Percentiles rank a stretch among this genome's conserved stretches.
phyloP scores from a whole-genome alignment of 2,329 filamentous ascomycete species.

The Cyphellophora attinorum region DNA sequence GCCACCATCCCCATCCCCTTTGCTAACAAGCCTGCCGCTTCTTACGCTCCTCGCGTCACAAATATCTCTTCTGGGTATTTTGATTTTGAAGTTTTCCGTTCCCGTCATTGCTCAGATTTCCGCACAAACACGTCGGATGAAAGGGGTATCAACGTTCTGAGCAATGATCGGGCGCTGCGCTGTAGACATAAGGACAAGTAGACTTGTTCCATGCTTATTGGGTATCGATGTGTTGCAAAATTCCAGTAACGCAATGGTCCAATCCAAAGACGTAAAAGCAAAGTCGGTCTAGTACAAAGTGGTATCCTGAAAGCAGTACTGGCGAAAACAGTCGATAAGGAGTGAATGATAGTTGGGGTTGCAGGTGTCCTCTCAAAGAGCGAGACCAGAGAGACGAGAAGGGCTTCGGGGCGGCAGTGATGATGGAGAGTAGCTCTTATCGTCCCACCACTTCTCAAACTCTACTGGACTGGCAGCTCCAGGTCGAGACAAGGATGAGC shows the following conservation, averaged over 20 bases:
- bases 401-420: conserved; percentile 18
- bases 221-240: conserved; percentile 13
- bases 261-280: conserved; percentile 8
- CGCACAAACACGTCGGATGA: no score
- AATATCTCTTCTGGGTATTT: no score
- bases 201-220: conserved; percentile 10
- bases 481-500: conserved; percentile 15
- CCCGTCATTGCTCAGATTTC: no score
- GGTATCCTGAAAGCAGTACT: conserved; percentile 15
- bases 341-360: conserved; percentile 17
- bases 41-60: no score
- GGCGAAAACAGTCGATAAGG: conserved; percentile 12
- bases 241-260: conserved; percentile 10
- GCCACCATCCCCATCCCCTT: no score
- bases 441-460: conserved; percentile 23
- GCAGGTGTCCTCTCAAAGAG: conserved; percentile 15
- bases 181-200: conserved; percentile 16
- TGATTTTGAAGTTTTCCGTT: no score
- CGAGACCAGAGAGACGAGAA: conserved; percentile 21
- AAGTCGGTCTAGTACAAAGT: conserved; percentile 15
- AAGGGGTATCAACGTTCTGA: no score
- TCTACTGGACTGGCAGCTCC: conserved; percentile 19
- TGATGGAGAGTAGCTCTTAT: conserved; percentile 13
- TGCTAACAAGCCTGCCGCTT: no score
- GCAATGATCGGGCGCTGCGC: no score